phyloP scores from a whole-genome alignment of 1,284 basidiomycete genomes.

The Cryptococcus sp. region DNA sequence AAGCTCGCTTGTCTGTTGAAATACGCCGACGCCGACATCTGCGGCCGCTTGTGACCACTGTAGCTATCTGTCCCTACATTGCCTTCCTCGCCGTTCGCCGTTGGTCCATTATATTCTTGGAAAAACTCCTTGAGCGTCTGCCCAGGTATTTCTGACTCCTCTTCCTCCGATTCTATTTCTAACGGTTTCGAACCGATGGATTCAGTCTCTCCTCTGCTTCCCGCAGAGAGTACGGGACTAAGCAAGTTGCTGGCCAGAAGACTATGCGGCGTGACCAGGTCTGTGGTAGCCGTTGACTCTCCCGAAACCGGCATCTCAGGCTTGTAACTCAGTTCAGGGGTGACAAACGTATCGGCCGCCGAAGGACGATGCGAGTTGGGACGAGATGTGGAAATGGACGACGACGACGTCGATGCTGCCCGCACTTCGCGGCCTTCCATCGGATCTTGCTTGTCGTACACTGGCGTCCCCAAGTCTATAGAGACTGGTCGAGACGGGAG shows the following conservation, averaged over 20 bases:
- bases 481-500: conserved; percentile 14
- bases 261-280: neutral
- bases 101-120: conserved; percentile 25
- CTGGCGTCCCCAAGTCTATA: conserved; percentile 7
- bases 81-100: conserved; percentile 5
- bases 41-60: conserved; percentile 4
- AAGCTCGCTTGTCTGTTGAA: conserved; percentile 51
- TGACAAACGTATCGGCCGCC: conserved; percentile 25
- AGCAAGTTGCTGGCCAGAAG: conserved; percentile 7
- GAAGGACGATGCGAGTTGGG: conserved; percentile 19
- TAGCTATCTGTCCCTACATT: conserved; percentile 3
- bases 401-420: neutral
- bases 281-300: conserved; percentile 6
- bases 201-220: neutral
- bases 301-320: conserved; percentile 3
- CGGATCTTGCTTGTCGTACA: conserved; percentile 8
- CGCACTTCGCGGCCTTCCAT: neutral
- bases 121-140: conserved; percentile 42
- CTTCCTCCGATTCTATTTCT: conserved; percentile 6
- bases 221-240: conserved; percentile 20
- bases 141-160: conserved; percentile 7
- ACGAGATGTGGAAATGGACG: neutral
- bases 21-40: conserved; percentile 44
- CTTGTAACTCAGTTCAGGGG: conserved; percentile 17
- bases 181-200: neutral